phyloP scores from a whole-genome alignment of 495 filamentous ascomycete species.

The Daldinia concentrica region DNA sequence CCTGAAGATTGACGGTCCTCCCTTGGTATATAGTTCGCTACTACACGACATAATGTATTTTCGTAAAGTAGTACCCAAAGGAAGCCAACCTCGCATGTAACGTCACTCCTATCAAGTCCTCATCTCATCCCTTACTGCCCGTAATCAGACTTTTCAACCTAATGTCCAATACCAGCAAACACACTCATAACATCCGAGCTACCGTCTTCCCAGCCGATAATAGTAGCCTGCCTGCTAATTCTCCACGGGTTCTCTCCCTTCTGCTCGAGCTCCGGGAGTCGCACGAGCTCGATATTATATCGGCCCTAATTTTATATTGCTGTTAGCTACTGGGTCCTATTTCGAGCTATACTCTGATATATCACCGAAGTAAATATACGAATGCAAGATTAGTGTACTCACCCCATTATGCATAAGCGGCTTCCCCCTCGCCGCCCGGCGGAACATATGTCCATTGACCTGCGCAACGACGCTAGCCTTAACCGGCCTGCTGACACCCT shows the following conservation, averaged over 20 bases:
- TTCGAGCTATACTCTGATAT: too few relatives aligned
- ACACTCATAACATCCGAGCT: conserved; percentile 30
- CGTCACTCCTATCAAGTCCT: too few relatives aligned
- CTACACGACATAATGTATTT: too few relatives aligned
- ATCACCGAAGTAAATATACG: too few relatives aligned
- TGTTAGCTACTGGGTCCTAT: background rate
- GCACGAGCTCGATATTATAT: conserved; percentile 32
- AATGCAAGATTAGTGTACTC: background rate
- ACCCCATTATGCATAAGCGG: background rate
- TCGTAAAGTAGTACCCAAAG: too few relatives aligned
- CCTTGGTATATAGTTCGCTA: too few relatives aligned
- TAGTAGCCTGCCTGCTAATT: conserved; percentile 32
- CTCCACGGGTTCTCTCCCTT: conserved; percentile 46
- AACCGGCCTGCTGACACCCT: background rate
- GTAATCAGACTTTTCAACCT: background rate
- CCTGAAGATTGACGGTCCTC: too few relatives aligned
- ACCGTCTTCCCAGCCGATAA: conserved; percentile 26
- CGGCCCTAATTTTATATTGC: conserved; percentile 9
- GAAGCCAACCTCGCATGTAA: too few relatives aligned
- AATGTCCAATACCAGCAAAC: conserved; percentile 21
- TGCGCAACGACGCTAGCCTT: background rate
- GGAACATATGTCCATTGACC: background rate
- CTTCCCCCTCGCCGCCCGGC: background rate
- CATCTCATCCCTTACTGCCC: background rate
- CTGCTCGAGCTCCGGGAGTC: conserved; percentile 38